These are phyloP conservation scores for Arthromyces matolae DNA, from an alignment of 768 basidiomycete species.

Conservation along the genomic window DNA sequence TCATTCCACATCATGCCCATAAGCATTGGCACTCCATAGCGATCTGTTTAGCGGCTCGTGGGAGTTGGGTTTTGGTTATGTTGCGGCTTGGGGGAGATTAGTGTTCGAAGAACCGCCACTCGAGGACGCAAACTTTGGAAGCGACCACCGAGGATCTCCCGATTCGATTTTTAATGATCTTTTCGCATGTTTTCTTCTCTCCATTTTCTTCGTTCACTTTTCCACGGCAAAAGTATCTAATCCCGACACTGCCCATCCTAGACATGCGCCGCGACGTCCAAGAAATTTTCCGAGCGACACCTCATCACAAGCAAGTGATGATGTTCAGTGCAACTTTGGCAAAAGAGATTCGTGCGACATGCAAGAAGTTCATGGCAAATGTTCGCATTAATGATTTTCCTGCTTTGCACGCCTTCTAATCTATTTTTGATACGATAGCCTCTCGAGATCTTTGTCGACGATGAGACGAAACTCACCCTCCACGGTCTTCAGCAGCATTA, in stretches of 20 bases:
- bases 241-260: slow-evolving; percentile 66
- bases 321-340: slow-evolving; percentile 99
- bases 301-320: slow-evolving; percentile 99
- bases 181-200: slow-evolving; percentile 35
- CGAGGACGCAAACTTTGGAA: slow-evolving; percentile 31
- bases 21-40: slow-evolving; percentile 34
- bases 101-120: slow-evolving; percentile 28
- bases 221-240: slow-evolving; percentile 54
- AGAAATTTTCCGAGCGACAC: slow-evolving; percentile 98
- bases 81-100: slow-evolving; percentile 27
- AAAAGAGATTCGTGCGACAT: slow-evolving; percentile 95
- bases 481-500: slow-evolving; percentile 99
- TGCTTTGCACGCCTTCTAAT: too few relatives aligned
- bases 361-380: slow-evolving; percentile 99
- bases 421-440: too few relatives aligned
- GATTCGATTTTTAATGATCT: slow-evolving; percentile 24
- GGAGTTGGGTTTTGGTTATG: slow-evolving; percentile 36
- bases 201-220: slow-evolving; percentile 49
- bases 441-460: slow-evolving; percentile 98
- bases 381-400: slow-evolving; percentile 46
- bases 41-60: slow-evolving; percentile 35
- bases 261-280: slow-evolving; percentile 99
- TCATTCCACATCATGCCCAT: slow-evolving; percentile 34
- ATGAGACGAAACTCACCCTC: slow-evolving; percentile 96
- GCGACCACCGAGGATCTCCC: slow-evolving; percentile 34